Conservation (phyloP, 1,139 yeast genomes). For the Pichia sp. region DNA sequence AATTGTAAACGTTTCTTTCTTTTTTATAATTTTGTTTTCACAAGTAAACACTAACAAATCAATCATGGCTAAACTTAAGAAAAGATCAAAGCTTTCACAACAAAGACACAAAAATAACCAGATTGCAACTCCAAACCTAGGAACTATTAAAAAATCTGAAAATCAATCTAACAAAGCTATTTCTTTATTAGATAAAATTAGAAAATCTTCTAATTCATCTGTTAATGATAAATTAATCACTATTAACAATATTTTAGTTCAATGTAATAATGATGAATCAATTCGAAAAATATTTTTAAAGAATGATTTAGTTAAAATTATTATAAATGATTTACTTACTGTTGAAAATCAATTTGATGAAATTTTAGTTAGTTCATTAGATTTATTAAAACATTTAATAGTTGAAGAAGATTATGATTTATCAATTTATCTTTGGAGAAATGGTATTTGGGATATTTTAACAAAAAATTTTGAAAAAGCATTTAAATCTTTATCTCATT, state of each 20-base stretch:
- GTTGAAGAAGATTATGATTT: slow-evolving; percentile 89
- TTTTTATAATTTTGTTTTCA: neutral
- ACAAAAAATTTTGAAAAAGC: slow-evolving; percentile 46
- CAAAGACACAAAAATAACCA: slow-evolving; percentile 27
- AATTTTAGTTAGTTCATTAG: slow-evolving; percentile 72
- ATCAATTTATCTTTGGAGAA: slow-evolving; percentile 68
- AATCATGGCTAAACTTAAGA: slow-evolving; percentile 69
- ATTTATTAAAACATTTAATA: slow-evolving; percentile 70
- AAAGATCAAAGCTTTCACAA: slow-evolving; percentile 53
- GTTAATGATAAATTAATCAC: slow-evolving; percentile 78
- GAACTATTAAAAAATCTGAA: slow-evolving; percentile 36
- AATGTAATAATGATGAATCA: slow-evolving; percentile 11
- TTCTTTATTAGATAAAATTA: slow-evolving; percentile 62
- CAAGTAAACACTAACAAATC: neutral
- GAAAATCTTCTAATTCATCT: slow-evolving; percentile 37
- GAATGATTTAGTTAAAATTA: slow-evolving; percentile 58
- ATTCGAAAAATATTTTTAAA: slow-evolving; percentile 60
- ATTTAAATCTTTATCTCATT: slow-evolving; percentile 39
- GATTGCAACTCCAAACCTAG: slow-evolving; percentile 10
- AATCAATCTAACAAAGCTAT: slow-evolving; percentile 51
- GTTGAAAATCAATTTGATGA: slow-evolving; percentile 32
- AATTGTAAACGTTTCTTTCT: neutral
- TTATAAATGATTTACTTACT: slow-evolving; percentile 32
- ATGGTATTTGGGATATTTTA: slow-evolving; percentile 62
- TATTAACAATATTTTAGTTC: slow-evolving; percentile 48